Percentiles rank a stretch among this genome's conserved stretches.
Evolutionary conservation across 768 basidiomycete species (phyloP).

Genomic region (Myochromella boudieri): DNA sequence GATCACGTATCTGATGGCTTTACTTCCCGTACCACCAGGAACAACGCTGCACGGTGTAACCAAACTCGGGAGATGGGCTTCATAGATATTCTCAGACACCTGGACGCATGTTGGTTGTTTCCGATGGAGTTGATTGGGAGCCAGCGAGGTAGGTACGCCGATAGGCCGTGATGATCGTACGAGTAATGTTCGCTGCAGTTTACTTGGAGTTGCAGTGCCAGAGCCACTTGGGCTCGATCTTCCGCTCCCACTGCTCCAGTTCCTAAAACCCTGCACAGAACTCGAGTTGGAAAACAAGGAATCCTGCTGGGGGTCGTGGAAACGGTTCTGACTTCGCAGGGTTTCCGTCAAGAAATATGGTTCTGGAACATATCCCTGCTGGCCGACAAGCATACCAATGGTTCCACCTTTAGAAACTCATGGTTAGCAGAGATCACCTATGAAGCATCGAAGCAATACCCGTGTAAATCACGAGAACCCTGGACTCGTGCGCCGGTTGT

Average conservation of each 20-base stretch:
- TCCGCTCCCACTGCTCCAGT: conserved; percentile 68
- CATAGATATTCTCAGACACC: conserved; percentile 64
- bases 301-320: conserved; percentile 88
- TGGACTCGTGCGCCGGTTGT: conserved; percentile 61
- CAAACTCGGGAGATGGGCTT: conserved; percentile 71
- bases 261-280: conserved; percentile 76
- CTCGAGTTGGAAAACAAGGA: conserved; percentile 81
- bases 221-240: conserved; percentile 47
- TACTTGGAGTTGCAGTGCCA: conserved; percentile 19
- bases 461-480: conserved; percentile 87
- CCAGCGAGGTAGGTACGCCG: conserved; percentile 40
- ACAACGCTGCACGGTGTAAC: conserved; percentile 74
- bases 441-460: conserved; percentile 29
- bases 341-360: conserved; percentile 87
- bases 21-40: conserved; percentile 58
- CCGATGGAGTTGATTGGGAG: conserved; percentile 24
- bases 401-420: conserved; percentile 58
- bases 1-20: conserved; percentile 83
- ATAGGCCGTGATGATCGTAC: conserved; percentile 76
- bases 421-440: background rate
- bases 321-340: conserved; percentile 77
- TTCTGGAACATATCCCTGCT: conserved; percentile 80
- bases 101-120: conserved; percentile 42
- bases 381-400: conserved; percentile 82
- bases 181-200: conserved; percentile 40